Base-by-base conservation (phyloP, 2,329 filamentous ascomycete species). In the Hymenoscyphus linearis region DNA sequence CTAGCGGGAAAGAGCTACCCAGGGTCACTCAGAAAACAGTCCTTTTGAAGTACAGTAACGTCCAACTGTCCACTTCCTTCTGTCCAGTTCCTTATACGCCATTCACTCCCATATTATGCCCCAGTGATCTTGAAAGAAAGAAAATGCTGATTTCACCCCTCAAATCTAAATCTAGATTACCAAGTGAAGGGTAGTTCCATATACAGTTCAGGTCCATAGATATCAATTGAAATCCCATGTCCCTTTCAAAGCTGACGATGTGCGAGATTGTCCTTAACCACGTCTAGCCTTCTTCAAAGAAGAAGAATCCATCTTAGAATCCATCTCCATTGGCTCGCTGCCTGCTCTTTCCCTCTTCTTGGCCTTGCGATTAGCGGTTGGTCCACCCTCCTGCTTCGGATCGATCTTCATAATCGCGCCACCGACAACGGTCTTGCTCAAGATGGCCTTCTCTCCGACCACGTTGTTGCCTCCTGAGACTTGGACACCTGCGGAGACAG, bases 401-500 rank as follows among this genome's bases (percentile, higher is more conserved):
- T 55, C 50, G 26, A 55, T 37, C 36, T 58, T 63, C 52, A 52
- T 59, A 3, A 53, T 12, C 4, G 22, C 31, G 16, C 25, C 55
- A 9, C 34, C 31, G 12, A 13, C 34, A 14, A 47, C 37, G 27
- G 18, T 57, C 52, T 57, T 55, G n/a, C 47, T 54, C 54, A 62
- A 34, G 14, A 62, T 54, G 22, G 56, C 65, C 26, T 61, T 58
- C 57, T 70, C 66, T 25, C 79, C 80, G 5, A 82, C 65, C 13
- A 80, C 65, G 58, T 83, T 83, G 12, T 74, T 72, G 2, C 71
- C 65, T 0, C 80, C 80, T 40, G 77, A 71, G 16, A 82, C 73
- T 9, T 72, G 75, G 22, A 82, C 66, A 16, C 79, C 77, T 2
- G 81, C 78, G 25, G 77, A 76, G 13, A 84, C 74, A 27, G 76